Evolutionary conservation across 805 yeast genomes (phyloP).

Genomic region (Saccharomycopsis sp.): DNA sequence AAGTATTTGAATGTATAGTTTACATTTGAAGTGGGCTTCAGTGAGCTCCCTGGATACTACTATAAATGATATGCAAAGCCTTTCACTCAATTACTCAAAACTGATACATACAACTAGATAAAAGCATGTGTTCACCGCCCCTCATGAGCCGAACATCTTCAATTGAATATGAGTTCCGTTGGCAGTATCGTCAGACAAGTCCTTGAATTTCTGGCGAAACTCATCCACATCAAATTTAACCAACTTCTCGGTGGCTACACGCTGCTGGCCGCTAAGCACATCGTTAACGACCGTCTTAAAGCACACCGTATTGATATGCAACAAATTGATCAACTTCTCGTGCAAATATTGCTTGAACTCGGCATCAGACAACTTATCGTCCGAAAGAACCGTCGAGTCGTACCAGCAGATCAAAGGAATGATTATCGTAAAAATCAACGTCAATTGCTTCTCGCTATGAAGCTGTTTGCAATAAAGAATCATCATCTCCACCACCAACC

Average conservation of each 20-base stretch:
- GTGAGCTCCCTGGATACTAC: too few relatives aligned
- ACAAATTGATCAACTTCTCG: constrained; percentile 41
- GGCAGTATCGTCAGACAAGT: background rate
- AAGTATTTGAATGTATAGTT: too few relatives aligned
- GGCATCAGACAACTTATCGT: constrained; percentile 18
- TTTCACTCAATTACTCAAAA: background rate
- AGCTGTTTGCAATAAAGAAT: constrained; percentile 37
- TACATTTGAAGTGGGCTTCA: too few relatives aligned
- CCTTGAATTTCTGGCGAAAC: constrained; percentile 5
- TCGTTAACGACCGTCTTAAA: constrained; percentile 44
- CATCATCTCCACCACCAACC: constrained; percentile 43
- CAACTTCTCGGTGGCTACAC: constrained; percentile 23
- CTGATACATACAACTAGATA: too few relatives aligned
- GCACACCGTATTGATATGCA: constrained; percentile 36
- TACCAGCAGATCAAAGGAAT: constrained; percentile 32
- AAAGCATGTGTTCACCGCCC: too few relatives aligned
- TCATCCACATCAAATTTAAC: constrained; percentile 16
- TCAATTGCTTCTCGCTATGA: constrained; percentile 27
- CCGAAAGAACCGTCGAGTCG: constrained; percentile 21
- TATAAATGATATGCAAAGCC: too few relatives aligned
- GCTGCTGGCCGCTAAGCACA: constrained; percentile 35
- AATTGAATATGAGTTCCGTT: constrained; percentile 16
- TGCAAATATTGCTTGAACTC: constrained; percentile 35
- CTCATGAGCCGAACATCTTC: constrained; percentile 15
- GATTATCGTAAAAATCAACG: constrained; percentile 25